Conservation (phyloP, 2,329 filamentous ascomycete species). For the Chrysoporthe deuterocubensis region DNA sequence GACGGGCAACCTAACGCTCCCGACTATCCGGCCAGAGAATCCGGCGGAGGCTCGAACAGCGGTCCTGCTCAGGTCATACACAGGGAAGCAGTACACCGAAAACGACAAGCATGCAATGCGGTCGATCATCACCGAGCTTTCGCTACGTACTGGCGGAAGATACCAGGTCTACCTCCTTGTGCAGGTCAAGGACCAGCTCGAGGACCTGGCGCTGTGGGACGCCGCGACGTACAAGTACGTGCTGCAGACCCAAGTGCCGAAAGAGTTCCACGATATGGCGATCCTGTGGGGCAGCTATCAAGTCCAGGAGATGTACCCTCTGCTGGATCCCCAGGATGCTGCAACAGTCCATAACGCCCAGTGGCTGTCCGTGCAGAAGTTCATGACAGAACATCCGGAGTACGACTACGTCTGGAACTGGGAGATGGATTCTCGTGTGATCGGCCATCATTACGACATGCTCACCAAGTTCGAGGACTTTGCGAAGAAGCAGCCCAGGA, state of each 20-base stretch:
- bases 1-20: constrained; percentile 10
- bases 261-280: constrained; percentile 66
- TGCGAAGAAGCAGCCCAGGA: constrained; percentile 69
- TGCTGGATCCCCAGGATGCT: constrained; percentile 60
- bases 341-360: constrained; percentile 63
- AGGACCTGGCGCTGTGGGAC: constrained; percentile 60
- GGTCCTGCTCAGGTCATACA: constrained; percentile 76
- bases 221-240: constrained; percentile 61
- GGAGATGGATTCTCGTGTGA: constrained; percentile 82
- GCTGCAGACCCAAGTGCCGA: constrained; percentile 48
- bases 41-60: constrained; percentile 64
- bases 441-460: constrained; percentile 81
- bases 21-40: constrained; percentile 21
- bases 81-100: constrained; percentile 74
- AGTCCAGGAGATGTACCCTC: constrained; percentile 78
- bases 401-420: constrained; percentile 87
- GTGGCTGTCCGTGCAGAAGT: constrained; percentile 76
- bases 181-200: constrained; percentile 67
- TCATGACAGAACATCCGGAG: constrained; percentile 74
- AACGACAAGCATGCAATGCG: constrained; percentile 81
- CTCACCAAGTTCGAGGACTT: constrained; percentile 68
- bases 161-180: constrained; percentile 82
- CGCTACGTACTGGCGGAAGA: constrained; percentile 75
- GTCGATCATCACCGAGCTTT: constrained; percentile 77
- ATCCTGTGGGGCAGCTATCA: constrained; percentile 76